Percentiles rank a stretch among this genome's conserved stretches.
phyloP scores from a whole-genome alignment of 2,329 filamentous ascomycete genomes.

The Penicillium occitanis region DNA sequence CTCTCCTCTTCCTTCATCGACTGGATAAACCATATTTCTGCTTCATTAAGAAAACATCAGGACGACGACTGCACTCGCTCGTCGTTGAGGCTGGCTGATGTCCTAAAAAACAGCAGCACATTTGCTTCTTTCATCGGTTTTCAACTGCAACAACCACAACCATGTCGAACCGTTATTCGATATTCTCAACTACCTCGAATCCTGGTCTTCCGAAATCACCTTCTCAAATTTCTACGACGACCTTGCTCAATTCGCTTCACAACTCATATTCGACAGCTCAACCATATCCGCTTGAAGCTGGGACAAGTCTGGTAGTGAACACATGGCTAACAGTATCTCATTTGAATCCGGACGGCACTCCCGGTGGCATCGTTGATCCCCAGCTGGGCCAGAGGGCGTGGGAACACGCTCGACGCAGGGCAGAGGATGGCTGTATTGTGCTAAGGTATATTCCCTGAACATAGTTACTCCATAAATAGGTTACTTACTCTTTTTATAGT shows the following conservation, averaged over 20 bases:
- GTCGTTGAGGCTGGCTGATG: constrained; percentile 16
- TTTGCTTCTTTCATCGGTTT: background rate
- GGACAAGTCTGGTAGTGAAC: constrained; percentile 89
- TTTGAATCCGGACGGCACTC: constrained; percentile 64
- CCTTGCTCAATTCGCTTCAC: constrained; percentile 86
- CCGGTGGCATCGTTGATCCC: constrained; percentile 76
- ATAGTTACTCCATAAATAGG: background rate
- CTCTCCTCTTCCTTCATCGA: background rate
- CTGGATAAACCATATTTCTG: background rate
- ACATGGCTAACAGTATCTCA: constrained; percentile 86
- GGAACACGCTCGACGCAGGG: constrained; percentile 92
- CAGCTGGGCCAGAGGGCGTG: constrained; percentile 79
- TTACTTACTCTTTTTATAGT: constrained; percentile 46
- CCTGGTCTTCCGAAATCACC: constrained; percentile 51
- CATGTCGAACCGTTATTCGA: constrained; percentile 63
- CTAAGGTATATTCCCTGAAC: constrained; percentile 64
- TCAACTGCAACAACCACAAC: constrained; percentile 6
- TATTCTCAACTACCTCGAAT: constrained; percentile 60
- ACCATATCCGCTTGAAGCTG: constrained; percentile 83
- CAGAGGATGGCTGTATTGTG: constrained; percentile 91
- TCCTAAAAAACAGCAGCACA: constrained; percentile 9
- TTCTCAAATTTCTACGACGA: constrained; percentile 85
- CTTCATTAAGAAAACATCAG: background rate
- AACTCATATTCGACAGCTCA: constrained; percentile 79
- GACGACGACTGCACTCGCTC: constrained; percentile 18